A percentile compares a stretch with the other conserved stretches of the same genome.
phyloP scores from a whole-genome alignment of 257 asterid species.

The Catharanthus roseus region DNA sequence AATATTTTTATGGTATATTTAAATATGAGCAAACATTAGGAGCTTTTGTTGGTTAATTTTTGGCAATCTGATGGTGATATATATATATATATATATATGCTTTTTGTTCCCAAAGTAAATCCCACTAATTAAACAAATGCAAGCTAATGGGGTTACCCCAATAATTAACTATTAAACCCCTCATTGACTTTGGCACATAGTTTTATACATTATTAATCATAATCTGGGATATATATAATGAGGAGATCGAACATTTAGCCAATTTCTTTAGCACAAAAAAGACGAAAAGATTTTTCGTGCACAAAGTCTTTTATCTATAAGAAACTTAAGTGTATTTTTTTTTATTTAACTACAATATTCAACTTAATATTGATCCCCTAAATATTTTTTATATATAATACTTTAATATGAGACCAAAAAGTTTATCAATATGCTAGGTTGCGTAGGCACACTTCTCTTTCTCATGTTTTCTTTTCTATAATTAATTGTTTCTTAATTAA shows the following conservation, averaged over 20 bases:
- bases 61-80: background rate
- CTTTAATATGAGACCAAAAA: background rate
- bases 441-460: background rate
- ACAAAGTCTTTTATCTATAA: no score
- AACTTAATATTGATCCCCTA: no score
- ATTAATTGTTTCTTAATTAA: background rate
- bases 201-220: background rate
- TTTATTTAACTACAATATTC: no score
- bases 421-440: no score
- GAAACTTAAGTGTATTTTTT: no score
- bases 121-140: constrained; percentile 10
- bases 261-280: no score
- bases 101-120: background rate
- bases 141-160: constrained; percentile 3
- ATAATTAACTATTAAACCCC: background rate
- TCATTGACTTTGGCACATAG: constrained; percentile 9
- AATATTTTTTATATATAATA: no score
- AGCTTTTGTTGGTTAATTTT: constrained; percentile 5
- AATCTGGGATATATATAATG: no score
- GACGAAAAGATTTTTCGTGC: no score
- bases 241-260: no score
- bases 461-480: background rate
- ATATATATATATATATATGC: background rate
- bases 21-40: background rate
- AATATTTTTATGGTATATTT: background rate